Conservation (phyloP, 2,329 filamentous ascomycete genomes). For the Aplosporella prunicola region DNA sequence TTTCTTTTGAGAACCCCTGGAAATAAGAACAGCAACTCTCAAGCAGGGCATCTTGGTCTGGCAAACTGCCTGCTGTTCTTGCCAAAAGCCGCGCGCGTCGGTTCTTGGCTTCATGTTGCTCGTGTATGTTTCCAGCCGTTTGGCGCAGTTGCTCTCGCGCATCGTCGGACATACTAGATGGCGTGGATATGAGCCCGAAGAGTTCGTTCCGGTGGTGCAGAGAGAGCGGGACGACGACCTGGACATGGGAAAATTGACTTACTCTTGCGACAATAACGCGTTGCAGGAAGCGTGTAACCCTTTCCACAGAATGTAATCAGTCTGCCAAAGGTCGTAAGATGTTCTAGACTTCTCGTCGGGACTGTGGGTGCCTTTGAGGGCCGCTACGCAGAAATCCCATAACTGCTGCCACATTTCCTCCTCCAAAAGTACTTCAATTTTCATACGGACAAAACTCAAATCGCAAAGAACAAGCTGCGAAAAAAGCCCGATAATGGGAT, state of each 20-base stretch:
- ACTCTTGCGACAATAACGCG: constrained; percentile 3
- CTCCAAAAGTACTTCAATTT: constrained; percentile 7
- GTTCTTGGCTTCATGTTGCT: constrained; percentile 1
- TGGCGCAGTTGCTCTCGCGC: background rate
- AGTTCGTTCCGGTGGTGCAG: too few relatives aligned
- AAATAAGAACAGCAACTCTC: constrained; percentile 3
- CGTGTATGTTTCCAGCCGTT: background rate
- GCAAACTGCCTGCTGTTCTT: background rate
- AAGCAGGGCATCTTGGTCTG: constrained; percentile 1
- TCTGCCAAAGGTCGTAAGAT: constrained; percentile 6
- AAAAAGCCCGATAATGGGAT: constrained; percentile 6
- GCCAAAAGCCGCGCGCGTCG: constrained; percentile 5
- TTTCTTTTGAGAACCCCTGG: constrained; percentile 1
- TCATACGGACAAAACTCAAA: constrained; percentile 7
- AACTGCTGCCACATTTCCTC: constrained; percentile 8
- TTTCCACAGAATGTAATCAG: constrained; percentile 6
- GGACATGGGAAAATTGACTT: background rate
- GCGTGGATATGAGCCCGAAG: too few relatives aligned
- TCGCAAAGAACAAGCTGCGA: constrained; percentile 9
- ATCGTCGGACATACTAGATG: constrained; percentile 1
- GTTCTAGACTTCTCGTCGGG: constrained; percentile 4
- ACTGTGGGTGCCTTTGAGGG: constrained; percentile 2
- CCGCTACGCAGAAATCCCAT: constrained; percentile 8
- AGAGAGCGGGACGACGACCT: background rate
- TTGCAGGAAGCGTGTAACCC: constrained; percentile 2